Evolutionary conservation across 768 basidiomycete species (phyloP), one percentile per base, ranked within the genome.

Genomic region (Pluteus cervinus): DNA sequence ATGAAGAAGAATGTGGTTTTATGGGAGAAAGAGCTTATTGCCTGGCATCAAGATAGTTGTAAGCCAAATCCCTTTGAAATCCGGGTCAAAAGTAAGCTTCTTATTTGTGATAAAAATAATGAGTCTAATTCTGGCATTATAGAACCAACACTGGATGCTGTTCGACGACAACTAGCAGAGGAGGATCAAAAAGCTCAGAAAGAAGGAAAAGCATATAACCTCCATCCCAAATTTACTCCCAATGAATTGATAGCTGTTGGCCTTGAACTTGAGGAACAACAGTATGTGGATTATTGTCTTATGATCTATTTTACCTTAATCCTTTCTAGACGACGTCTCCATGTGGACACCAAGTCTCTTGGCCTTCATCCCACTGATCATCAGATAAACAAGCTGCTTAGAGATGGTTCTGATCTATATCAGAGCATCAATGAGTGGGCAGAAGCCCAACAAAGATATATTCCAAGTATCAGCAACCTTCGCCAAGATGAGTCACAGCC

Each of bases 31-130:
- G 21, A 34, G 16, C 35, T 54, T 2, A 25, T 42, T n/a, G 37
- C 33, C 4, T 60, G 55, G 55, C 55, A 60, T 28, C 36, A 22
- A 2, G 48, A 55, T 20, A 28, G 29, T 15, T 28, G 25, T 5
- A 39, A 41, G 3, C 37, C 44, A 10, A 60, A 60, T 42, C 58
- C 58, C 2, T 58, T 43, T 36, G 37, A 39, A 14, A 23, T 36
- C 15, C 24, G 22, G 4, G 22, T 18, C 17, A 8, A 16, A 4
- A 44, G 55, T 57, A 24, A 15, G 47, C n/a, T n/a, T n/a, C n/a
- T n/a, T n/a, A n/a, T 45, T 24, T 10, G 32, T 24, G 11, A 14
- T 11, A 18, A 9, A 16, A 3, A 12, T n/a, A n/a, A 16, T n/a
- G n/a, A n/a, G n/a, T n/a, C n/a, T n/a, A n/a, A n/a, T n/a, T n/a